Evolutionary conservation across 306 rosid genomes (phyloP).

Genomic region (Quercus bicolor): DNA sequence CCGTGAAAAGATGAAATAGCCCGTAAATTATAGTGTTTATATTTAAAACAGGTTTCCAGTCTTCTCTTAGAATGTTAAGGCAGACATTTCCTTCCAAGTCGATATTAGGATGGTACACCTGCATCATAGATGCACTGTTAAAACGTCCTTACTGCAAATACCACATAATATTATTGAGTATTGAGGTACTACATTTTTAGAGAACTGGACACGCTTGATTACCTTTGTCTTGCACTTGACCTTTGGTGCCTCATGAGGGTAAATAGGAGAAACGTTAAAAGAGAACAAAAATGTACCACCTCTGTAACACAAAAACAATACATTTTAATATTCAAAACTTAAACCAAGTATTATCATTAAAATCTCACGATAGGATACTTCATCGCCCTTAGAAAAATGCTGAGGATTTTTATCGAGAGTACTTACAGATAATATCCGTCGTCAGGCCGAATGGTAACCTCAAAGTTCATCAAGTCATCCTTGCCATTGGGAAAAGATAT

Average conservation of each 20-base stretch:
- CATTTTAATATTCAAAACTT: neutral
- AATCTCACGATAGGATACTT: neutral
- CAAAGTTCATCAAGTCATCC: constrained; percentile 64
- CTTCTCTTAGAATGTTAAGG: constrained; percentile 57
- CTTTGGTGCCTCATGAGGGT: constrained; percentile 64
- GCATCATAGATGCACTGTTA: constrained; percentile 8
- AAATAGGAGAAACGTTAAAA: constrained; percentile 52
- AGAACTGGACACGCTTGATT: neutral
- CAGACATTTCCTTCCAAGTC: constrained; percentile 73
- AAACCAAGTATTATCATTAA: neutral
- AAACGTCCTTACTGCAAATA: neutral
- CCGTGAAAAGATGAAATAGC: constrained; percentile 54
- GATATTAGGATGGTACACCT: constrained; percentile 69
- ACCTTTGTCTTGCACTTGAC: constrained; percentile 71
- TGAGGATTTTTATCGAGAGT: neutral
- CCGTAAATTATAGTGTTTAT: constrained; percentile 52
- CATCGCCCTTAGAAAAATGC: neutral
- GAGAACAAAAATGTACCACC: constrained; percentile 53
- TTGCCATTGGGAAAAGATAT: constrained; percentile 55
- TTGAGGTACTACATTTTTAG: neutral
- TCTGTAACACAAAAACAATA: constrained; percentile 21
- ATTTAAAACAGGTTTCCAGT: constrained; percentile 58
- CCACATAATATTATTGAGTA: neutral
- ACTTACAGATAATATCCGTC: constrained; percentile 60
- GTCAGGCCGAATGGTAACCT: constrained; percentile 55